Evolutionary conservation across 2,329 filamentous ascomycete species (phyloP), one percentile per base, ranked within the genome.

Genomic region (Didymella glomerata): DNA sequence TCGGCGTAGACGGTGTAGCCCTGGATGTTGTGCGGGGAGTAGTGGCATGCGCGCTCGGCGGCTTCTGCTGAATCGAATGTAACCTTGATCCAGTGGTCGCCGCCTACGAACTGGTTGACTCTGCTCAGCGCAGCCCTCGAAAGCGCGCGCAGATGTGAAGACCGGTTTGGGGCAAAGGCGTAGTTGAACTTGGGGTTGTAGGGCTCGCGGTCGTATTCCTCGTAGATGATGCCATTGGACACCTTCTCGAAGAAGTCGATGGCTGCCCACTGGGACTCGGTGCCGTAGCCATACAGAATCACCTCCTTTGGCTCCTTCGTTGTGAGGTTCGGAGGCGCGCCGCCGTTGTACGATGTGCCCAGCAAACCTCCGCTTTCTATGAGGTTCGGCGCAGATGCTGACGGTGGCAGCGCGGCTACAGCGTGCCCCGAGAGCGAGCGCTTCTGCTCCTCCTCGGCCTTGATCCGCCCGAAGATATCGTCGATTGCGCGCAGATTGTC

Each of bases 171-270:
- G 63, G 91, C 85, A 66, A 93, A 87, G 1, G 88, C 85, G 72
- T 91, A 79, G n/a, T 80, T 90, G 80, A 90, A 94, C 57, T 90
- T 85, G 62, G 88, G 84, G 55, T 87, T 83, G 2, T 91, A 90
- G n/a, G 94, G 90, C 64, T 91, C 88, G 62, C 94, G 88, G 9
- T 93, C 88, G 77, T 98, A 98, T 78, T 97, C 93, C 79, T 98
- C 94, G 77, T 93, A 93, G 74, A 97, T 92, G 63, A 87, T 81
- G 25, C 93, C 93, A 30, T 80, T 78, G 7, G 91, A 94, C 41
- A 96, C 88, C 60, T 89, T 86, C 80, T 97, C 94, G 79, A 90
- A 98, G 78, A 92, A 91, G 67, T 90, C 88, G 68, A 98, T 89
- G 32, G 93, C 93, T 27, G 93, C 92, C 85, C 95, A 97, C 72